Evolutionary conservation across 805 yeast genomes (phyloP).

Genomic region (Komagataella pastoris): DNA sequence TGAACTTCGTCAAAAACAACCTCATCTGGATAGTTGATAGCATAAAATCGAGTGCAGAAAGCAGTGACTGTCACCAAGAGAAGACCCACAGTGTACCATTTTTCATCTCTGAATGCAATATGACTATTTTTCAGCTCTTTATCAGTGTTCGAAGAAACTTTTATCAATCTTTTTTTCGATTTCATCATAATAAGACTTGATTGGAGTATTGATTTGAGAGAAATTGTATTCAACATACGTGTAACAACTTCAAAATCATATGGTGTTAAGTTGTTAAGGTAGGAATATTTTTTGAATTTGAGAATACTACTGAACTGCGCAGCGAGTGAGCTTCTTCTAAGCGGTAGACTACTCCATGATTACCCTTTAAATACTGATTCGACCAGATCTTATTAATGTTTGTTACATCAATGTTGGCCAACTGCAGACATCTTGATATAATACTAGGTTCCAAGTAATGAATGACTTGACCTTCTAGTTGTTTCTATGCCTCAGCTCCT

Average conservation of each 20-base stretch:
- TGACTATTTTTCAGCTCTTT: conserved; percentile 6
- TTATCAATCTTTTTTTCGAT: background rate
- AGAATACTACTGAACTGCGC: too few relatives aligned
- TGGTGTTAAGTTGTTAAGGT: background rate
- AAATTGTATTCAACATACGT: too few relatives aligned
- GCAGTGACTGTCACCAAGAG: conserved; percentile 27
- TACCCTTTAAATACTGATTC: too few relatives aligned
- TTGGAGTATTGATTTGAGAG: background rate
- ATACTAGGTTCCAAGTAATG: too few relatives aligned
- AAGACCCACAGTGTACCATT: conserved; percentile 20
- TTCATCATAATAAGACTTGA: background rate
- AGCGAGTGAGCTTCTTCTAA: too few relatives aligned
- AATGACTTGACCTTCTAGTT: background rate
- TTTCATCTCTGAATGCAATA: conserved; percentile 12
- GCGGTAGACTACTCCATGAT: too few relatives aligned
- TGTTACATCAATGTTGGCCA: too few relatives aligned
- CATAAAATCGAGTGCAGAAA: conserved; percentile 42
- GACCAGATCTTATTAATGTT: too few relatives aligned
- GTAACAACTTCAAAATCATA: background rate
- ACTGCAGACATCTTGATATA: too few relatives aligned
- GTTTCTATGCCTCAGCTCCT: too few relatives aligned
- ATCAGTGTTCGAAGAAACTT: background rate
- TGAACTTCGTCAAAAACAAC: conserved; percentile 85
- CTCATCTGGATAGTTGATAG: conserved; percentile 50
- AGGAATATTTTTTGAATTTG: too few relatives aligned